A percentile compares a stretch with the other conserved stretches of the same genome.
phyloP scores from a whole-genome alignment of 164 flowering plant genomes.

The Berberis vulgaris region DNA sequence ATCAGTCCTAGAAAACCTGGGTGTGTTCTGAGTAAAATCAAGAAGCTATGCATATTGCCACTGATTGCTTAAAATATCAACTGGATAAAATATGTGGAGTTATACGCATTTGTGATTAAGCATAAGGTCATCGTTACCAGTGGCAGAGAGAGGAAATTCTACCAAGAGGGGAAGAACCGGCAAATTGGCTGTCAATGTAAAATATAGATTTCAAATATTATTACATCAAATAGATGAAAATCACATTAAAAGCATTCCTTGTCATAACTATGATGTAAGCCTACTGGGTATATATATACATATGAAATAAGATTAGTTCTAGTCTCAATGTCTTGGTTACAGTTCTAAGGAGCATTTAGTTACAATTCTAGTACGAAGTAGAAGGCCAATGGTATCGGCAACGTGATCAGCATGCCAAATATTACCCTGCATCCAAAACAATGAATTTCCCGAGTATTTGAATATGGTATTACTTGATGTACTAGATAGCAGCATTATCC shows the following conservation, averaged over 20 bases:
- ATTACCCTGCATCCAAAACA: slow-evolving; percentile 42
- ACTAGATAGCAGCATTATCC: slow-evolving; percentile 32
- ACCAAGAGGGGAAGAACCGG: background rate
- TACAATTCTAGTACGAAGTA: slow-evolving; percentile 46
- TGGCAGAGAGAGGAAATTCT: too few relatives aligned
- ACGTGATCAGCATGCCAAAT: slow-evolving; percentile 52
- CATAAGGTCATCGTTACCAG: too few relatives aligned
- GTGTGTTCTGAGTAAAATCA: too few relatives aligned
- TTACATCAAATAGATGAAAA: background rate
- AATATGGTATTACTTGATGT: background rate
- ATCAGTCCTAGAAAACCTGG: too few relatives aligned
- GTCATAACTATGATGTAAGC: background rate
- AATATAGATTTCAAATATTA: too few relatives aligned
- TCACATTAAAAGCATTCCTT: background rate
- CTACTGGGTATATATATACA: background rate
- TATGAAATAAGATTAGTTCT: background rate
- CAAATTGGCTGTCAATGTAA: background rate
- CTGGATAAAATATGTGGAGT: too few relatives aligned
- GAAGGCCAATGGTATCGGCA: slow-evolving; percentile 55
- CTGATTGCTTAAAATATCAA: too few relatives aligned
- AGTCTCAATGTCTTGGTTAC: background rate
- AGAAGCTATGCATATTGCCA: too few relatives aligned
- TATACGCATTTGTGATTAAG: too few relatives aligned
- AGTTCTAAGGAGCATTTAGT: slow-evolving; percentile 1
- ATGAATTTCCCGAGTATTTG: slow-evolving; percentile 5